Conservation (phyloP, 495 filamentous ascomycete species). For the Collariella sp. region DNA sequence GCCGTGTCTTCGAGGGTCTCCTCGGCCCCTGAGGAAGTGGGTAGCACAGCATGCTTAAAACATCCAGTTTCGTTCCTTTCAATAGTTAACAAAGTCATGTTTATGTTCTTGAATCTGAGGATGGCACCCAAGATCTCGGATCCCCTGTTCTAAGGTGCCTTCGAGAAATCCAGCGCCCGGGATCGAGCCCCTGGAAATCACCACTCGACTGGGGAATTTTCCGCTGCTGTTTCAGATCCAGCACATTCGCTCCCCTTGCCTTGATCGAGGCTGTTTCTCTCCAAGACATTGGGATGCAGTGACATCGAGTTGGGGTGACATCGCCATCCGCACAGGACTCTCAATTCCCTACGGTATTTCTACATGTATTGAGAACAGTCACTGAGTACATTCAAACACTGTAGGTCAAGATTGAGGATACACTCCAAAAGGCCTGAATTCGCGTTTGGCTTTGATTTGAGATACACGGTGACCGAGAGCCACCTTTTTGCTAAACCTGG, state of each 20-base stretch:
- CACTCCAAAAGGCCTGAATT: too few relatives aligned
- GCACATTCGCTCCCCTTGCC: neutral
- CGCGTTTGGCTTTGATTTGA: too few relatives aligned
- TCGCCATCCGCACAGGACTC: too few relatives aligned
- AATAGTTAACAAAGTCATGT: neutral
- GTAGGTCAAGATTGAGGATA: too few relatives aligned
- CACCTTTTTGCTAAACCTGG: neutral
- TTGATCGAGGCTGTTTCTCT: neutral
- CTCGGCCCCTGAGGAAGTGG: neutral
- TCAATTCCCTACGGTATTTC: too few relatives aligned
- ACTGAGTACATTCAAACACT: too few relatives aligned
- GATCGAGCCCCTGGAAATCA: conserved; percentile 3
- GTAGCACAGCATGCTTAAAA: neutral
- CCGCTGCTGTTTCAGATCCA: conserved; percentile 2
- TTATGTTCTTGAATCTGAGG: too few relatives aligned
- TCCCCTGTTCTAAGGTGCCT: neutral
- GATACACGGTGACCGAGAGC: too few relatives aligned
- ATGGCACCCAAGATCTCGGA: neutral
- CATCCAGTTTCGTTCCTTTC: neutral
- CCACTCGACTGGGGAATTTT: neutral
- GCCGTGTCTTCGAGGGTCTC: too few relatives aligned
- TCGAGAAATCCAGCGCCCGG: neutral
- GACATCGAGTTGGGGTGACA: too few relatives aligned
- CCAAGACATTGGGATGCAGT: too few relatives aligned
- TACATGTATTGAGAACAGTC: too few relatives aligned